Evolutionary conservation across 768 basidiomycete genomes (phyloP), one percentile per base, ranked within the genome.

Genomic region (Pleurotus cornucopiae): DNA sequence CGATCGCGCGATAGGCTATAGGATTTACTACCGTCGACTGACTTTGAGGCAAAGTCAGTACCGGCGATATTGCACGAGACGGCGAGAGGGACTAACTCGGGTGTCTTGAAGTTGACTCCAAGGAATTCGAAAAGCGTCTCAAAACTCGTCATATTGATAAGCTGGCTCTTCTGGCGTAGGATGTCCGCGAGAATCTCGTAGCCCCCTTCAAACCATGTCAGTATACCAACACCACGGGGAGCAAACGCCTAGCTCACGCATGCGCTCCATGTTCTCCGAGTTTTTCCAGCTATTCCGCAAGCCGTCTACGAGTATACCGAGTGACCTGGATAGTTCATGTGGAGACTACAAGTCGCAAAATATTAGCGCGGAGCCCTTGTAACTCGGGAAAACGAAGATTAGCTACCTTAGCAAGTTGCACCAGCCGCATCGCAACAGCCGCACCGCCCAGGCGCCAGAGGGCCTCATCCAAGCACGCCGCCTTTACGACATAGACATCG

Each of bases 181-280:
- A 90, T 85, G 30, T 82, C 83, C 0, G 85, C 84, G 3, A 98
- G 76, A 38, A 93, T 85, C 53, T 96, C 94, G 62, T 95, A 98
- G 7, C 93, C 94, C 54, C 86, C 92, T 94, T 13, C 21, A 16
- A 21, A 20, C n/a, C 59, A 6, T 47, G 52, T 47, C 20, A 25
- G 49, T 53, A 30, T 21, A 55, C 49, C n/a, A 21, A n/a, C 4
- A 49, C 16, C 38, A 39, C 2, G 45, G 41, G 38, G 4, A 47
- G 14, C n/a, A 13, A 41, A 45, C 12, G 43, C 3, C n/a, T 11
- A 40, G 76, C 88, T 63, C 62, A 94, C 93, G 84, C 54, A 94
- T 71, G 34, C 87, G 77, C 65, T 96, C 94, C 87, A 95, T 93
- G 62, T 97, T 95, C 65, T 95, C 94, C 37, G 91, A 94, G 63